Percentiles rank a stretch among this genome's conserved stretches.
phyloP scores from a whole-genome alignment of 2,329 filamentous ascomycete genomes.

The Huntiella savannae region DNA sequence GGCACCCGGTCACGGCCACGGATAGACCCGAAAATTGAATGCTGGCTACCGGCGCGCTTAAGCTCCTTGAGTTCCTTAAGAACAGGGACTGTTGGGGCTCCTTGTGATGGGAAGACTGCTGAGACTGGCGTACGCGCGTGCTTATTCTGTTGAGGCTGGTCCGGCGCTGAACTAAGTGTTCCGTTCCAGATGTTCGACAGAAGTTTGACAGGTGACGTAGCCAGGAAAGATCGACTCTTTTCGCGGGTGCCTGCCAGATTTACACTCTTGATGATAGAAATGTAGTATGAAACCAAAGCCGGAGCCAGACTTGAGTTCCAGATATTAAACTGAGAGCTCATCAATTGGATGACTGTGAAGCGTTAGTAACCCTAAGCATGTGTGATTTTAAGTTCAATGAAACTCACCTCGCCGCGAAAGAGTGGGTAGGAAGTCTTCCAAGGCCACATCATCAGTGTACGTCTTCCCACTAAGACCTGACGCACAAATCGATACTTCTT shows the following conservation, averaged over 20 bases:
- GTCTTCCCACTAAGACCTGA: constrained; percentile 48
- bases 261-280: constrained; percentile 55
- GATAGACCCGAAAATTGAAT: constrained; percentile 36
- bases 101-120: constrained; percentile 18
- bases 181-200: constrained; percentile 64
- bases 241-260: constrained; percentile 42
- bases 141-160: constrained; percentile 20
- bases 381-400: neutral
- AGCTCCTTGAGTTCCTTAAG: constrained; percentile 20
- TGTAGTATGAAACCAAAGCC: constrained; percentile 57
- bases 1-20: constrained; percentile 28
- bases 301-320: constrained; percentile 45
- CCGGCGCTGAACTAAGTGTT: constrained; percentile 18
- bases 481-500: constrained; percentile 29
- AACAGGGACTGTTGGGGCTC: constrained; percentile 13
- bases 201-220: constrained; percentile 77
- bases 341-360: constrained; percentile 45
- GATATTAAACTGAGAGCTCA: constrained; percentile 50
- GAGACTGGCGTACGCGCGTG: constrained; percentile 22
- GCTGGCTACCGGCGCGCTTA: constrained; percentile 26
- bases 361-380: neutral
- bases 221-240: constrained; percentile 50
- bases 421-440: constrained; percentile 55
- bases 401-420: constrained; percentile 52
- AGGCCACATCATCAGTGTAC: constrained; percentile 54